Conservation (phyloP, 78 protist genomes). For the Polysphondylium violaceum region DNA sequence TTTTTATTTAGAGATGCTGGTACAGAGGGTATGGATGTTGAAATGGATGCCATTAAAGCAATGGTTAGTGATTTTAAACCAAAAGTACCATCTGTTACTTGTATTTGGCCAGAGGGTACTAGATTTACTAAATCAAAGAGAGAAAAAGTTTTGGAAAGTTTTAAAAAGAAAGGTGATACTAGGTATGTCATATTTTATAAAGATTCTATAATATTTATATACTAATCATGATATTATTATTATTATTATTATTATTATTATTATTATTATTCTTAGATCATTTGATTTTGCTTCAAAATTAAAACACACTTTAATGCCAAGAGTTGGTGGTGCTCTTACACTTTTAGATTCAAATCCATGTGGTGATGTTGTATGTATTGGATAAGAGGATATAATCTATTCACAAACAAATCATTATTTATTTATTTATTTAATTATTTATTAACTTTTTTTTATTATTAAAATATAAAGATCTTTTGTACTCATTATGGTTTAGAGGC, state of each 20-base stretch:
- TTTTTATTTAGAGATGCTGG: constrained; percentile 80
- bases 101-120: constrained; percentile 82
- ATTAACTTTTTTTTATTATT: neutral
- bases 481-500: constrained; percentile 75
- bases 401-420: too few species aligned
- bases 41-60: constrained; percentile 63
- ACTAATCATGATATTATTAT: too few species aligned
- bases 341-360: constrained; percentile 72
- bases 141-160: constrained; percentile 75
- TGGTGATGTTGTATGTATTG: constrained; percentile 66
- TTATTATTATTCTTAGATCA: neutral
- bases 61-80: constrained; percentile 67
- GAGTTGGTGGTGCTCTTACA: constrained; percentile 69
- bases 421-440: too few species aligned
- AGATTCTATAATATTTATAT: too few species aligned
- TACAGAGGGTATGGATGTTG: constrained; percentile 75
- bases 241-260: too few species aligned
- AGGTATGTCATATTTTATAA: constrained; percentile 7
- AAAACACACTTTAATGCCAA: constrained; percentile 71
- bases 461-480: constrained; percentile 29
- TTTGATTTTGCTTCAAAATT: constrained; percentile 53
- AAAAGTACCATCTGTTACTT: constrained; percentile 57
- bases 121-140: constrained; percentile 74
- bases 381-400: neutral
- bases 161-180: constrained; percentile 64